Evolutionary conservation across 2,329 filamentous ascomycete species (phyloP), one percentile per base, ranked within the genome.

Genomic region (Phaeomoniella chlamydospora): DNA sequence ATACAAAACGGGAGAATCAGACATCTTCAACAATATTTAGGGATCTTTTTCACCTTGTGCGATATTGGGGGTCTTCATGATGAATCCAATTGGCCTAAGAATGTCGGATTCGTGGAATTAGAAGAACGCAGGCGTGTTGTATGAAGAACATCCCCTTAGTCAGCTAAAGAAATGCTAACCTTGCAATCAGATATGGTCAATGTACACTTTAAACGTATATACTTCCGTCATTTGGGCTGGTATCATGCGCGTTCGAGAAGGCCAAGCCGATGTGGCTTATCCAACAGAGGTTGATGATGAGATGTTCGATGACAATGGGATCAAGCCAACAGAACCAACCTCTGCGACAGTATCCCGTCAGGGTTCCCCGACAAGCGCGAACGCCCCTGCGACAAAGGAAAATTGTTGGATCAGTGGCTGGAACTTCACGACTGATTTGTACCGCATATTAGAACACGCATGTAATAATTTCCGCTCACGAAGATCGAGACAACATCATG

Each of bases 391-490:
- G 6, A 6, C 22, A 6, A 26, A 26, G 6, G 22, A 26, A 26
- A n/a, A 6, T n/a, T 26, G 9, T n/a, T 74, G 70, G 70, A 50
- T 74, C 5, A 57, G 59, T 30, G 70, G 70, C 13, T 73, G 67
- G 67, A 74, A 73, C 48, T 72, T 71, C 39, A 67, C 62, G 4
- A 71, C 67, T 1, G 68, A 73, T 44, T 50, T 74, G 0, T 74
- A 72, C 44, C 62, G 68, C 4, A 57, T 73, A 5, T 50, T 74
- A 12, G 70, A 74, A 44, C 67, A 74, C 41, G 62, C 61, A 9
- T 46, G 59, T 6, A 32, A 33, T 29, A 39, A 38, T 10, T 42
- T 41, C 32, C 38, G 44, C 30, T 37, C 39, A 30, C 34, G 22
- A 31, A 37, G 31, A 26, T 9, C 15, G 10, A 32, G 31, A 14